Evolutionary conservation across 2,329 filamentous ascomycete genomes (phyloP), one percentile per base, ranked within the genome.

Genomic region (Plenodomus biglobosus): DNA sequence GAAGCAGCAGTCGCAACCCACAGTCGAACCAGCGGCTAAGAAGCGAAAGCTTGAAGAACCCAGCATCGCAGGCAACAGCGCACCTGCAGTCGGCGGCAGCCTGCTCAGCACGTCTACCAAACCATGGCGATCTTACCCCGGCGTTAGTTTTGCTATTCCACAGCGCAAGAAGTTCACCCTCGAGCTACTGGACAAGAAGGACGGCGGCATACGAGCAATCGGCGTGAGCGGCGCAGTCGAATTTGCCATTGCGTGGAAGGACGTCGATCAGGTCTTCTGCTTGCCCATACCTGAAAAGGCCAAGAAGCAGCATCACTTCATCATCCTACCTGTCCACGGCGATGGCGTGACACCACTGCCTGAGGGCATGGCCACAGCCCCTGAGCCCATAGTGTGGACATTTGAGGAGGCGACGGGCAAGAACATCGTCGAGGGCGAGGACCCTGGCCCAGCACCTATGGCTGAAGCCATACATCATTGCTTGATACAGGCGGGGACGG

Each of bases 261-360:
- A 76, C 47, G 76, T 81, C 73, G 81, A 81, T 43, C 79, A 85
- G 62, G 74, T 82, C 41, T 75, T 85, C 55, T 84, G 81, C 58
- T 73, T 86, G 34, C 83, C 83, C 0, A 78, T 86, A 2, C 84
- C 84, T 4, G 84, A 86, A 58, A 86, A 85, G 61, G 77, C 81
- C 3, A 80, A 84, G 52, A 79, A 80, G 45, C 82, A 85, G 59
- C 81, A 81, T 69, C 84, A 83, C 58, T 85, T 85, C 62, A 79
- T 83, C 59, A 68, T 86, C 36, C 75, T 86, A 35, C 81, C 83
- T 2, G 68, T 75, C 21, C 73, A 76, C 42, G 76, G 72, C 16
- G 74, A 81, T 55, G 78, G 78, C 34, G 73, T 82, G 18, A 76
- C 72, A 20, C 64, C 73, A 2, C 52, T 68, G 1, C 73, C 76